Evolutionary conservation across 352 stramenopile genomes (phyloP).

Genomic region (Phytophthora lateralis): DNA sequence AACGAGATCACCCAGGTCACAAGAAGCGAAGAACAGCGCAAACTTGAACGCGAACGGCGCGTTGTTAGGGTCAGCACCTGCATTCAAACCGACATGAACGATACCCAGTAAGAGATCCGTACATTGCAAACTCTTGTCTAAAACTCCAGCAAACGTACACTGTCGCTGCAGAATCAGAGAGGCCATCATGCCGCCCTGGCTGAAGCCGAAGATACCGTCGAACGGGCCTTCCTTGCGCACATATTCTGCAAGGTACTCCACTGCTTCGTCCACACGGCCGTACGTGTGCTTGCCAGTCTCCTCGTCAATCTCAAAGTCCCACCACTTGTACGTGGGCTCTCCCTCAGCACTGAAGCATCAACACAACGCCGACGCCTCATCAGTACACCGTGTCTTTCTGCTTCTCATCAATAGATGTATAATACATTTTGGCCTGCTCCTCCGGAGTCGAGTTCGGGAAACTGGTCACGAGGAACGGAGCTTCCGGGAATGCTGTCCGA

Average conservation of each 20-base stretch:
- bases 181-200: constrained; percentile 75
- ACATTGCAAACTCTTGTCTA: not conserved
- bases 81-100: not conserved
- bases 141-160: constrained; percentile 25
- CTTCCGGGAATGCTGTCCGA: constrained; percentile 66
- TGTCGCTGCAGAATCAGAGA: constrained; percentile 67
- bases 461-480: constrained; percentile 65
- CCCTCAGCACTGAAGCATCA: constrained; percentile 28
- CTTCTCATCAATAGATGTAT: constrained; percentile 4
- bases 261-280: constrained; percentile 58
- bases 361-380: not conserved
- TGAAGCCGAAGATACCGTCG: constrained; percentile 83
- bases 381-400: constrained; percentile 1
- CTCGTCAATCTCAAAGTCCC: constrained; percentile 59
- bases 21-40: constrained; percentile 70
- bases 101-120: not conserved
- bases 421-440: constrained; percentile 53
- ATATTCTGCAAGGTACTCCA: constrained; percentile 66
- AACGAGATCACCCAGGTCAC: constrained; percentile 27
- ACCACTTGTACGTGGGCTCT: constrained; percentile 74
- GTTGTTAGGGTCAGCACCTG: constrained; percentile 43
- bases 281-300: constrained; percentile 53
- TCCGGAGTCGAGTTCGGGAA: constrained; percentile 48
- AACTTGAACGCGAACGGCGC: constrained; percentile 69
- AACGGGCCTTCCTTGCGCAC: constrained; percentile 76